Conservation (phyloP, 2,329 filamentous ascomycete genomes). For the Sarocladium oryzae region DNA sequence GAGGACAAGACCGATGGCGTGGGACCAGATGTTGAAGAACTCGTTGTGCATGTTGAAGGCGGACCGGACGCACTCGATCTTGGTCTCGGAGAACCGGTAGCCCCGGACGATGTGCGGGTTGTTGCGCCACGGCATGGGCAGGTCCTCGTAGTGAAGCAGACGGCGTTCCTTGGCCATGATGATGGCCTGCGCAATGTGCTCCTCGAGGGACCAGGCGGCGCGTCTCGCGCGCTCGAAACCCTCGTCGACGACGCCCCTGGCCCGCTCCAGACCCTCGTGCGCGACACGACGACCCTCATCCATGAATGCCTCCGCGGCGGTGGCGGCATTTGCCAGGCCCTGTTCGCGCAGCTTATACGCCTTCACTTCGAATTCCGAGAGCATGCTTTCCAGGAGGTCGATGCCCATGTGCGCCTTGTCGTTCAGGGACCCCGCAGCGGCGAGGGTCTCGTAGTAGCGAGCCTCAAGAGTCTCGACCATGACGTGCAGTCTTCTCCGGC, state of each 20-base stretch:
- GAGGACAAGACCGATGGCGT: constrained; percentile 80
- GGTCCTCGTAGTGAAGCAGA: constrained; percentile 80
- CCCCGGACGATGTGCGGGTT: constrained; percentile 90
- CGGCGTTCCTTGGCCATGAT: constrained; percentile 69
- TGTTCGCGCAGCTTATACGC: constrained; percentile 75
- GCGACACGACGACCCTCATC: constrained; percentile 74
- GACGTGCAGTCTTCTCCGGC: constrained; percentile 74
- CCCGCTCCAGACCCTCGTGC: constrained; percentile 69
- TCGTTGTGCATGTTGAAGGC: constrained; percentile 86
- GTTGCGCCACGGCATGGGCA: constrained; percentile 86
- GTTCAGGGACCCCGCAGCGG: constrained; percentile 77
- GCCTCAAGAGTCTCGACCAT: constrained; percentile 89
- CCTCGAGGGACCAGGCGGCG: constrained; percentile 74
- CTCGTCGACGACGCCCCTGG: constrained; percentile 71
- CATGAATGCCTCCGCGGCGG: constrained; percentile 65
- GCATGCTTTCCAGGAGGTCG: constrained; percentile 75
- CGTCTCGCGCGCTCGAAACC: constrained; percentile 76
- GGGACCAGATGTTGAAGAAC: constrained; percentile 96
- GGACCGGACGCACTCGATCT: constrained; percentile 80
- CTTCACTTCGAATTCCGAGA: constrained; percentile 77
- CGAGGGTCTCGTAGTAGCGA: constrained; percentile 79
- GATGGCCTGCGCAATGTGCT: constrained; percentile 77
- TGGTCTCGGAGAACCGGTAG: constrained; percentile 90
- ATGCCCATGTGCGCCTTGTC: constrained; percentile 88
- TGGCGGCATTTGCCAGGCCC: constrained; percentile 60